Conservation (phyloP, 2,329 filamentous ascomycete genomes). For the Ambrosiella cleistominuta region DNA sequence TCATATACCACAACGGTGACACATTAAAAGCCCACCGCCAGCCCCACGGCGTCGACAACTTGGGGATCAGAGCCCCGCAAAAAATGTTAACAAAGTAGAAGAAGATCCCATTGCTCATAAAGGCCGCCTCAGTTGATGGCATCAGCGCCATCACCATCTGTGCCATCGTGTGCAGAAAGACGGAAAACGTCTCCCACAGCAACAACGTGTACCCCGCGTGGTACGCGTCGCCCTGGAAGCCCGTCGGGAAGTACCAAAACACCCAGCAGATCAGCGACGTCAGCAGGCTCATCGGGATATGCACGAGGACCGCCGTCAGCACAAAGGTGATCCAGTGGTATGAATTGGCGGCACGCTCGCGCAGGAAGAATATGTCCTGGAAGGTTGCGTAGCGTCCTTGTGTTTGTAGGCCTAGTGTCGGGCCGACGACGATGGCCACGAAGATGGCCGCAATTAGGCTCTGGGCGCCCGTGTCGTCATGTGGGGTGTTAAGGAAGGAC, state of each 20-base stretch:
- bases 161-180: not conserved
- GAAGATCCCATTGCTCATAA: constrained; percentile 3
- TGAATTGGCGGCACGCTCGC: not conserved
- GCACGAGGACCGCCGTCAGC: not conserved
- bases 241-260: not conserved
- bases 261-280: not conserved
- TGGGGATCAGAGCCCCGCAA: not conserved
- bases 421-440: not conserved
- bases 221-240: not conserved
- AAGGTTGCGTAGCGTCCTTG: not conserved
- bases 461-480: not conserved
- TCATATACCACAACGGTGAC: not conserved
- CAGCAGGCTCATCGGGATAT: not conserved
- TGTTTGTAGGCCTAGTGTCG: not conserved
- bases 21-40: constrained; percentile 5
- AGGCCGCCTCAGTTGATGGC: constrained; percentile 1
- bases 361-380: constrained; percentile 3
- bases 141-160: constrained; percentile 4
- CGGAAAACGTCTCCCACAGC: not conserved
- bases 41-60: not conserved
- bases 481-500: not conserved
- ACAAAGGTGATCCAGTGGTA: constrained; percentile 1
- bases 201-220: not conserved
- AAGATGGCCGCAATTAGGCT: not conserved
- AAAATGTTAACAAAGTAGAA: constrained; percentile 3